Evolutionary conservation across 176 grass and related monocot species (phyloP).

Genomic region (Raddia distichophylla): DNA sequence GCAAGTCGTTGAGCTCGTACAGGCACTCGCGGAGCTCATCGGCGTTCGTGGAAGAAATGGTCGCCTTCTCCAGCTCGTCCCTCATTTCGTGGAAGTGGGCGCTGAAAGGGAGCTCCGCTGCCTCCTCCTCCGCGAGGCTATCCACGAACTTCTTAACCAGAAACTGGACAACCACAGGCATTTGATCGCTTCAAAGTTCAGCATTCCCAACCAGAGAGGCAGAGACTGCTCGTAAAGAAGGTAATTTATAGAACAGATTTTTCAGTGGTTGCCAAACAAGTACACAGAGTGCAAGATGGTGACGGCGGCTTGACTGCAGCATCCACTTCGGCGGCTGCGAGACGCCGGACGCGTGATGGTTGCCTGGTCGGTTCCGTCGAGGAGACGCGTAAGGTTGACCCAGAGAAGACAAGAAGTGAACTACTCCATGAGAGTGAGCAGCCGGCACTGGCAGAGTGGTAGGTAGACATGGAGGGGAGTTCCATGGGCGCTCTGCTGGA

Average conservation of each 20-base stretch:
- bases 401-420: neutral
- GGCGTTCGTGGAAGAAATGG: slow-evolving; percentile 36
- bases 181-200: neutral
- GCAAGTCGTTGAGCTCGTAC: slow-evolving; percentile 57
- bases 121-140: slow-evolving; percentile 39
- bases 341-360: neutral
- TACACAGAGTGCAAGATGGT: neutral
- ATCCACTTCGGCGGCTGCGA: neutral
- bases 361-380: neutral
- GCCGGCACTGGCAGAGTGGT: neutral
- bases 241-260: neutral
- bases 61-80: slow-evolving; percentile 32
- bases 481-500: neutral
- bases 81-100: slow-evolving; percentile 34
- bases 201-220: neutral
- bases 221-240: neutral
- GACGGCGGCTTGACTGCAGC: neutral
- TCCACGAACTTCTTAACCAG: slow-evolving; percentile 52
- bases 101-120: slow-evolving; percentile 40
- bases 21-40: slow-evolving; percentile 55
- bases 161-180: slow-evolving; percentile 48
- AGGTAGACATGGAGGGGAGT: slow-evolving; percentile 9
- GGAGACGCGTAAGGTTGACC: slow-evolving; percentile 9
- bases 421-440: neutral
- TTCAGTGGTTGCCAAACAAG: neutral